A percentile compares a stretch with the other conserved stretches of the same genome.
Evolutionary conservation across 169 alveolate genomes (phyloP).

Genomic region (Plasmodium berghei): DNA sequence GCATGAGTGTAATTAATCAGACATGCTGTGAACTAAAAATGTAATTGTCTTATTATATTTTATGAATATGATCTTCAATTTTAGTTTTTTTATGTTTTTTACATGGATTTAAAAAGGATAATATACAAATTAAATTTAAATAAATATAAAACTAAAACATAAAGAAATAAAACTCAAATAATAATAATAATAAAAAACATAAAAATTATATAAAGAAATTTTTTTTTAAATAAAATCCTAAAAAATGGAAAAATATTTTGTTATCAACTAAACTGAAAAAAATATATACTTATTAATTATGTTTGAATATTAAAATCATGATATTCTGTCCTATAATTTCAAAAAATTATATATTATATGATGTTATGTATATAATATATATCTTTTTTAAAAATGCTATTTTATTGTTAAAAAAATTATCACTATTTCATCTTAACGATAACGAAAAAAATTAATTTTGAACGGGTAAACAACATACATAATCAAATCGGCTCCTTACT

Average conservation of each 20-base stretch:
- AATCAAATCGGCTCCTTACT: neutral
- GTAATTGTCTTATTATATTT: too few relatives aligned
- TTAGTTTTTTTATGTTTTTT: too few relatives aligned
- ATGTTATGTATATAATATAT: neutral
- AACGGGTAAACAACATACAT: neutral
- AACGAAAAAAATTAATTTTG: constrained; percentile 19
- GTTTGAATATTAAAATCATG: too few relatives aligned
- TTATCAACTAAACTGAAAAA: neutral
- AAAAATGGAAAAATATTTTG: neutral
- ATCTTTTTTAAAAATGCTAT: neutral
- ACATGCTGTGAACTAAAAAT: too few relatives aligned
- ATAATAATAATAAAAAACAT: too few relatives aligned
- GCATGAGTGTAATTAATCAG: too few relatives aligned
- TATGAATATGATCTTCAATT: too few relatives aligned
- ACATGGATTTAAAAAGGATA: too few relatives aligned
- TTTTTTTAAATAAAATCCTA: neutral
- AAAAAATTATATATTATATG: neutral
- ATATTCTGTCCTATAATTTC: neutral
- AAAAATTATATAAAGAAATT: too few relatives aligned
- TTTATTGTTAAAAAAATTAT: constrained; percentile 20
- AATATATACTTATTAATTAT: neutral
- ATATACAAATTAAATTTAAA: too few relatives aligned
- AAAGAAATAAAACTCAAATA: too few relatives aligned
- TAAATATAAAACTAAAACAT: too few relatives aligned
- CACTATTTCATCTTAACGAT: neutral